Evolutionary conservation across 2,329 filamentous ascomycete species (phyloP).

Genomic region (Ascochyta koolunga): DNA sequence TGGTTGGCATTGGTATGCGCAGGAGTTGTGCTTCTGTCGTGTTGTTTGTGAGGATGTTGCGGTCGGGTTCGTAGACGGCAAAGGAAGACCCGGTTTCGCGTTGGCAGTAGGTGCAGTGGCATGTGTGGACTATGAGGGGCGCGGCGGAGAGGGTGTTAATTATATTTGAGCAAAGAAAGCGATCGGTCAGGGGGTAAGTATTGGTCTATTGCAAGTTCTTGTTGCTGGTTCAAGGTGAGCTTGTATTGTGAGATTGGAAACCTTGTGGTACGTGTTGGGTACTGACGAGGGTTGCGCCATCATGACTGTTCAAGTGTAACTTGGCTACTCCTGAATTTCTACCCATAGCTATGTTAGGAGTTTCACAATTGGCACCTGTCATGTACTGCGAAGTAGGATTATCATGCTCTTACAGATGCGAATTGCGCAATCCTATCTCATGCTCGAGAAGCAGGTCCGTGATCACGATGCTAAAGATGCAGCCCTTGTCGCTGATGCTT

Average conservation of each 20-base stretch:
- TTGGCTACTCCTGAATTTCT: no score
- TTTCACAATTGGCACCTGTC: no score
- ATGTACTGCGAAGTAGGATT: not conserved
- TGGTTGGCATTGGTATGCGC: slow-evolving; percentile 31
- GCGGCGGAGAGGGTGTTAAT: slow-evolving; percentile 27
- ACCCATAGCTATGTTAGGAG: not conserved
- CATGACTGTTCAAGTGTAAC: no score
- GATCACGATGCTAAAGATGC: not conserved
- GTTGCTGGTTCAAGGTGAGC: not conserved
- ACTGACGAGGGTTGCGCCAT: no score
- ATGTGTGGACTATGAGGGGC: slow-evolving; percentile 48
- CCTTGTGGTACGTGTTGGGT: no score
- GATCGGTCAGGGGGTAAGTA: slow-evolving; percentile 15
- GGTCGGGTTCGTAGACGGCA: slow-evolving; percentile 49
- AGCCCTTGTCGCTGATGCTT: not conserved
- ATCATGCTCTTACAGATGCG: not conserved
- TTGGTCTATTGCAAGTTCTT: not conserved
- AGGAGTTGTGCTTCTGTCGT: slow-evolving; percentile 41
- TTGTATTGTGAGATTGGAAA: no score
- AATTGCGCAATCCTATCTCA: not conserved
- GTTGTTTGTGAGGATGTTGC: slow-evolving; percentile 34
- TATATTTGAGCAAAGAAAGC: slow-evolving; percentile 29
- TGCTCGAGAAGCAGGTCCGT: not conserved
- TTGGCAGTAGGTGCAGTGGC: slow-evolving; percentile 56
- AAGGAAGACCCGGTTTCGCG: slow-evolving; percentile 51